Percentiles rank a stretch among this genome's conserved stretches.
Conservation (phyloP, 768 basidiomycete species). For the Pholiota microspora region DNA sequence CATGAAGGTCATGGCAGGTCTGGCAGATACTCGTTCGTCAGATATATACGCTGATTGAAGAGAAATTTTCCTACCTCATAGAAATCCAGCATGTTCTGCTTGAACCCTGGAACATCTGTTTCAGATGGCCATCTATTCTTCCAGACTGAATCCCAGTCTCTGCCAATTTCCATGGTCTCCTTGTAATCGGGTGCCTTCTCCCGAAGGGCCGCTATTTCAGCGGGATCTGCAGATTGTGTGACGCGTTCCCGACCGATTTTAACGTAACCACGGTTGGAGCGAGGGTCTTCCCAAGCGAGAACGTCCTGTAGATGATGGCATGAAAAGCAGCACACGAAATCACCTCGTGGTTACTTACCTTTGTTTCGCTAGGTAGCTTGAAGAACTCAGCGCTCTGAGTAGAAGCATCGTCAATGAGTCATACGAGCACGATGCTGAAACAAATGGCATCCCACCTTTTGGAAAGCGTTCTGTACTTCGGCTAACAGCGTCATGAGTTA, state of each 20-base stretch:
- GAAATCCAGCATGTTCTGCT: slow-evolving; percentile 71
- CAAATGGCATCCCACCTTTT: slow-evolving; percentile 44
- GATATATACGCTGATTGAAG: not conserved
- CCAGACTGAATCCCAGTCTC: slow-evolving; percentile 77
- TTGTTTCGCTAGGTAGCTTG: slow-evolving; percentile 53
- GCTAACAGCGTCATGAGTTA: slow-evolving; percentile 19
- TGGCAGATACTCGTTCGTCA: slow-evolving; percentile 25
- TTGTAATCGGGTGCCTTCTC: slow-evolving; percentile 76
- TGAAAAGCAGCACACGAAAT: not conserved
- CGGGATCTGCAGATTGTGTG: slow-evolving; percentile 65
- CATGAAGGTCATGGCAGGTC: slow-evolving; percentile 77
- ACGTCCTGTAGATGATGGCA: slow-evolving; percentile 37
- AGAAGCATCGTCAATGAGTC: slow-evolving; percentile 6
- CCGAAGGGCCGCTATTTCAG: slow-evolving; percentile 75
- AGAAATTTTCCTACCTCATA: slow-evolving; percentile 47
- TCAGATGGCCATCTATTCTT: slow-evolving; percentile 81
- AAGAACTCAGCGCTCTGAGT: slow-evolving; percentile 83
- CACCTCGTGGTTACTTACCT: slow-evolving; percentile 37
- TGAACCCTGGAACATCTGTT: slow-evolving; percentile 61
- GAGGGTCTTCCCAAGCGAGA: slow-evolving; percentile 82
- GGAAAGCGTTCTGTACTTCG: slow-evolving; percentile 58
- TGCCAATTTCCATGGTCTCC: slow-evolving; percentile 88
- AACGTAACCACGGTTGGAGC: slow-evolving; percentile 85
- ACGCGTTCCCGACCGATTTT: slow-evolving; percentile 79
- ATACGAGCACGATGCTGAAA: not conserved